Percentiles rank a stretch among this genome's conserved stretches.
phyloP scores from a whole-genome alignment of 2,329 filamentous ascomycete genomes.

The Fusarium sp. region DNA sequence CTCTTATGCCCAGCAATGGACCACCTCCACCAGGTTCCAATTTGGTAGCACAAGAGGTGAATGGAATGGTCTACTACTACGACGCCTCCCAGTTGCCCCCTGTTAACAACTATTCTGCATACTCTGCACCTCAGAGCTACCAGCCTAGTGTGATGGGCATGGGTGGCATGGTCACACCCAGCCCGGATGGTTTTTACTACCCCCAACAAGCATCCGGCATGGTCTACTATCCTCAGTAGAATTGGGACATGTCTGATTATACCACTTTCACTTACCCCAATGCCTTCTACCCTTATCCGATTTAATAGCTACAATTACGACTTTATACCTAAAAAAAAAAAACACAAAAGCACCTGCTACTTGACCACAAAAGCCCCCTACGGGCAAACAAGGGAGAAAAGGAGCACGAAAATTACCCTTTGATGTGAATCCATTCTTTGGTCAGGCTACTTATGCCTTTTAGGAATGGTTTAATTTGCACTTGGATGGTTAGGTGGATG shows the following conservation, averaged over 20 bases:
- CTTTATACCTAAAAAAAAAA: conserved; percentile 46
- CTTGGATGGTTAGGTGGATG: conserved; percentile 30
- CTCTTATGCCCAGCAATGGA: conserved; percentile 47
- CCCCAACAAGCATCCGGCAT: conserved; percentile 65
- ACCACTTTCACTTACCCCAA: conserved; percentile 40
- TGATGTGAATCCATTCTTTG: conserved; percentile 15
- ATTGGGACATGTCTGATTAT: conserved; percentile 39
- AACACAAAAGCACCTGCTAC: conserved; percentile 41
- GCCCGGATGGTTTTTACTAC: conserved; percentile 77
- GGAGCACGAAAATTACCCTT: conserved; percentile 2
- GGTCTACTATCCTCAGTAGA: conserved; percentile 71
- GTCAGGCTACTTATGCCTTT: background rate
- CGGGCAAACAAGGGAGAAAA: conserved; percentile 7
- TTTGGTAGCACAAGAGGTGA: conserved; percentile 84
- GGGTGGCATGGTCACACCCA: conserved; percentile 82
- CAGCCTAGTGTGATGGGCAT: conserved; percentile 72
- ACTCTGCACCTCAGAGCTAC: conserved; percentile 64
- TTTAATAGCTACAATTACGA: conserved; percentile 49
- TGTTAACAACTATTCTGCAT: conserved; percentile 60
- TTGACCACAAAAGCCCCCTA: conserved; percentile 32
- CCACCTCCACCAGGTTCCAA: conserved; percentile 52
- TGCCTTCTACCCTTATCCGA: conserved; percentile 44
- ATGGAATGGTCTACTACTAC: conserved; percentile 97
- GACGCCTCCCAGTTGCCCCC: conserved; percentile 78
- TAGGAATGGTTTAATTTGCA: conserved; percentile 14